Percentiles rank a stretch among this genome's conserved stretches.
phyloP scores from a whole-genome alignment of 2,329 filamentous ascomycete species.

The Fusarium mexicanum region DNA sequence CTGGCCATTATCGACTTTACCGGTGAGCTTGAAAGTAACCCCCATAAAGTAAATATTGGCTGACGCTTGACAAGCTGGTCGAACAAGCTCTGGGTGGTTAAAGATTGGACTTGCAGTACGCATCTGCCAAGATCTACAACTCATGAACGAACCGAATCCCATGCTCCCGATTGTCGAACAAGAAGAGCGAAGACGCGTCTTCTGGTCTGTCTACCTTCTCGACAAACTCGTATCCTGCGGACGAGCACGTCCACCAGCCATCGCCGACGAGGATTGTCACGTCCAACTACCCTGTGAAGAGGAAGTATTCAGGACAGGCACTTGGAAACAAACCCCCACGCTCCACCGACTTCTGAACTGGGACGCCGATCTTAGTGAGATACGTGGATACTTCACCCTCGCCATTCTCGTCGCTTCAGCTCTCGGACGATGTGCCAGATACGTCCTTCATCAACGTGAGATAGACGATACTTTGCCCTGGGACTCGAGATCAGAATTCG shows the following conservation, averaged over 20 bases:
- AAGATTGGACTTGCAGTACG: neutral
- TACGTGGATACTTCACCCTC: neutral
- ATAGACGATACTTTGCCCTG: neutral
- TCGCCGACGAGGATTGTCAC: neutral
- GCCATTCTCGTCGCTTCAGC: neutral
- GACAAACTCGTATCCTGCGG: neutral
- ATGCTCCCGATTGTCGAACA: neutral
- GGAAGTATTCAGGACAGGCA: neutral
- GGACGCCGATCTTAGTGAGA: neutral
- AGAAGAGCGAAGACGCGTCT: neutral
- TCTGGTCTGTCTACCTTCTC: neutral
- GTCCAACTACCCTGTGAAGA: neutral
- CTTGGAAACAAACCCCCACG: neutral
- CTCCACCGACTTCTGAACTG: neutral
- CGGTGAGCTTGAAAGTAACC: neutral
- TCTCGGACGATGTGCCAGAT: neutral
- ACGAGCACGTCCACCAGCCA: neutral
- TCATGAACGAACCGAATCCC: neutral
- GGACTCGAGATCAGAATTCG: neutral
- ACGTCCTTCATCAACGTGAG: neutral
- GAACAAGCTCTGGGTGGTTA: neutral
- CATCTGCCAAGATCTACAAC: neutral
- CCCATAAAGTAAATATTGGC: accelerated
- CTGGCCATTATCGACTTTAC: neutral
- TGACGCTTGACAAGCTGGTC: neutral